These are phyloP conservation scores for Neurospora sp. DNA, from an alignment of 495 filamentous ascomycete genomes.

Conservation along the genomic window DNA sequence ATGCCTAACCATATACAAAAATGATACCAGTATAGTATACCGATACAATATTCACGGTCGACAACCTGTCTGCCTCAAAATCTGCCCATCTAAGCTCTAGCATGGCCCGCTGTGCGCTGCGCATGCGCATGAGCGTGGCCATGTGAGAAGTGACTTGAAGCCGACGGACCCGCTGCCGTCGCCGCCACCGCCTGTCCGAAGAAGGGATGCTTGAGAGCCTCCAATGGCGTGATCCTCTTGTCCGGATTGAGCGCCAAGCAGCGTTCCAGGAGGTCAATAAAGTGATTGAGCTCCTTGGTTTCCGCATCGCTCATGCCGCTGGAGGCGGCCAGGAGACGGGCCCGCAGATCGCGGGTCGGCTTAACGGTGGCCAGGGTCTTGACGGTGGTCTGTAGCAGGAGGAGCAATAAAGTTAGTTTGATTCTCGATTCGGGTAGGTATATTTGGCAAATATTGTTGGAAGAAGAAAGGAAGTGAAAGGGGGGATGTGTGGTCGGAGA, in stretches of 20 bases:
- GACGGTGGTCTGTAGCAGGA: constrained; percentile 44
- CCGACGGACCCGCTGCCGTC: background rate
- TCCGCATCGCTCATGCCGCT: constrained; percentile 66
- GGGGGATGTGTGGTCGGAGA: background rate
- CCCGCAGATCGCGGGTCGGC: constrained; percentile 71
- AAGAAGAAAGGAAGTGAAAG: background rate
- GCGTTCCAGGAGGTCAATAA: constrained; percentile 76
- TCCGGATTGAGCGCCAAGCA: constrained; percentile 90
- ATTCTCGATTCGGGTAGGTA: background rate
- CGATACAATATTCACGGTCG: background rate
- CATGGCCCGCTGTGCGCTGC: background rate
- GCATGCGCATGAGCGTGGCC: background rate
- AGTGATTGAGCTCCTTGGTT: constrained; percentile 65
- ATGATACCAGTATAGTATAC: background rate
- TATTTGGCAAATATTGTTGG: background rate
- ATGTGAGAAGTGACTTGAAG: background rate
- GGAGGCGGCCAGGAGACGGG: constrained; percentile 61
- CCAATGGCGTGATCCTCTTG: constrained; percentile 74
- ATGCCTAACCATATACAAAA: background rate
- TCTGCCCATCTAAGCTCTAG: background rate
- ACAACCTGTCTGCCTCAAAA: background rate
- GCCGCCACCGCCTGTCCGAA: constrained; percentile 22
- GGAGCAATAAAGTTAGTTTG: constrained; percentile 6
- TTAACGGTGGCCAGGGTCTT: constrained; percentile 65
- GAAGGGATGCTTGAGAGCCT: constrained; percentile 86